Evolutionary conservation across 306 rosid genomes (phyloP).

Genomic region (Cicer pinnatifidum): DNA sequence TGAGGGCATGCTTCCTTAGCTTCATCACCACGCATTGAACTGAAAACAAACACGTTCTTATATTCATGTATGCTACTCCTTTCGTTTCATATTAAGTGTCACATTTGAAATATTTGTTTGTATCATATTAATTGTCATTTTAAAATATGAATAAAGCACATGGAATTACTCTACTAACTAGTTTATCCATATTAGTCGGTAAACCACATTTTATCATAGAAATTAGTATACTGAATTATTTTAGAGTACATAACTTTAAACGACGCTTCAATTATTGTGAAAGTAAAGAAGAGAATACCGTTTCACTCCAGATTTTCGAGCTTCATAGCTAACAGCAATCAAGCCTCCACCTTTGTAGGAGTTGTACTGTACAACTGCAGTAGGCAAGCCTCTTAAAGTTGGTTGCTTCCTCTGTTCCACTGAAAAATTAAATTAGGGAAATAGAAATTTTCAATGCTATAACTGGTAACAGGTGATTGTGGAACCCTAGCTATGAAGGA

Average conservation of each 20-base stretch:
- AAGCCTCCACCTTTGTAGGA: conserved; percentile 89
- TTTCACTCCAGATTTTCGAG: conserved; percentile 81
- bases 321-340: conserved; percentile 97
- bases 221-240: too few relatives aligned
- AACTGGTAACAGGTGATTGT: neutral
- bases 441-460: neutral
- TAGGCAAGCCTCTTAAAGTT: conserved; percentile 74
- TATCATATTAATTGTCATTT: too few relatives aligned
- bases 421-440: conserved; percentile 38
- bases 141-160: too few relatives aligned
- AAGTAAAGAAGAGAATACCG: conserved; percentile 54
- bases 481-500: neutral
- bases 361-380: conserved; percentile 91
- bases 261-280: neutral
- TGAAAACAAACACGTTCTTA: conserved; percentile 29
- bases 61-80: neutral
- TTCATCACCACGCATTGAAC: conserved; percentile 96
- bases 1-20: conserved; percentile 82
- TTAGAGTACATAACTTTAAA: too few relatives aligned
- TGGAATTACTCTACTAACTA: too few relatives aligned
- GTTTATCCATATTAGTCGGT: too few relatives aligned
- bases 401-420: conserved; percentile 94
- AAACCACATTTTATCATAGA: too few relatives aligned
- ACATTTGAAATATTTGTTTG: too few relatives aligned
- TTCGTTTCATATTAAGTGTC: too few relatives aligned